These are phyloP conservation scores for Rhipidocladum racemiflorum DNA, from an alignment of 176 grass and related monocot species.

Conservation along the genomic window DNA sequence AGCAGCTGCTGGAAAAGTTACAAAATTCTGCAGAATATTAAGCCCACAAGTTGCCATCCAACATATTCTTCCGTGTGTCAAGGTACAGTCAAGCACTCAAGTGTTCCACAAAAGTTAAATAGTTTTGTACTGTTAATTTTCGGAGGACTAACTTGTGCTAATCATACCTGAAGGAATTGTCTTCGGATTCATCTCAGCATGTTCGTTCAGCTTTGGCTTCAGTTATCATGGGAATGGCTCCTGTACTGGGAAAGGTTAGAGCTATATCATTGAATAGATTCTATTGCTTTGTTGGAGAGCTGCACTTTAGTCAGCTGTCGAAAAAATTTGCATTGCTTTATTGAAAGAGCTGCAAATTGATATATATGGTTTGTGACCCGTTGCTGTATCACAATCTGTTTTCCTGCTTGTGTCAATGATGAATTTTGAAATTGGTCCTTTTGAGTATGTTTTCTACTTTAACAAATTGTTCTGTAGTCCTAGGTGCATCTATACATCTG, in stretches of 20 bases:
- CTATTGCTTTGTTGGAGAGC: neutral
- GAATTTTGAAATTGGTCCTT: constrained; percentile 5
- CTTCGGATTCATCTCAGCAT: constrained; percentile 82
- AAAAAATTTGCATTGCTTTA: neutral
- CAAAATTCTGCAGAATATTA: constrained; percentile 75
- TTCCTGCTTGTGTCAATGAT: neutral
- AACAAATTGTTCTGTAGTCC: neutral
- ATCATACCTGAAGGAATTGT: constrained; percentile 50
- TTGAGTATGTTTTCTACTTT: neutral
- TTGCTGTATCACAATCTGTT: neutral
- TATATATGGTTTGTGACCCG: neutral
- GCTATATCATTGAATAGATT: neutral
- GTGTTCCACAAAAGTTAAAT: neutral
- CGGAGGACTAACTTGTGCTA: neutral
- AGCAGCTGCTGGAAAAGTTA: constrained; percentile 83
- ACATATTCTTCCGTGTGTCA: constrained; percentile 81
- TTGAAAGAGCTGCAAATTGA: neutral
- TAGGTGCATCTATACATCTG: neutral
- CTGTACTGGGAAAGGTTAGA: constrained; percentile 69
- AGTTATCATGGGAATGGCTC: constrained; percentile 89
- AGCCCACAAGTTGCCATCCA: constrained; percentile 60
- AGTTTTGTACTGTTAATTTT: neutral
- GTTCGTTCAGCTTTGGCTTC: constrained; percentile 84
- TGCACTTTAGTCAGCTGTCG: neutral
- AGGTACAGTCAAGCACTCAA: constrained; percentile 30